Percentiles rank a stretch among this genome's conserved stretches.
Conservation (phyloP, 1,139 yeast genomes). For the Suhomyces wounanorum region DNA sequence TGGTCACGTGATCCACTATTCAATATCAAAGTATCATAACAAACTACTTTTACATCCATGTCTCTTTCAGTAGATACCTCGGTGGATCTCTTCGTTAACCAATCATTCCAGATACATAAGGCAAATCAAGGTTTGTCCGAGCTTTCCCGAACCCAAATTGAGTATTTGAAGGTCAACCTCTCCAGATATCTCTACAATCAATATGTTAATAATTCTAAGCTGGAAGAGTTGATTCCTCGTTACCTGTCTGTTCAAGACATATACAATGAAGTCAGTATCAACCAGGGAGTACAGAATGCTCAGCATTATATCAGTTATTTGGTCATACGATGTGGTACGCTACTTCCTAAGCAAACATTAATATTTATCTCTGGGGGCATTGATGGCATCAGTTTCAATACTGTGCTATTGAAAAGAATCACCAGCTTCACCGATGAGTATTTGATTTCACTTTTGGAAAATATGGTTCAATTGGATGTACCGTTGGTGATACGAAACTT, state of each 20-base stretch:
- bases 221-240: constrained; percentile 15
- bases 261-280: constrained; percentile 11
- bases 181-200: constrained; percentile 10
- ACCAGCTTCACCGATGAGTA: constrained; percentile 9
- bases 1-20: background rate
- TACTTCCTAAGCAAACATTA: constrained; percentile 17
- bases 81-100: constrained; percentile 15
- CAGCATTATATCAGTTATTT: constrained; percentile 12
- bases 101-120: constrained; percentile 19
- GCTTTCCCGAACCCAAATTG: constrained; percentile 9
- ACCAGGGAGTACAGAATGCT: constrained; percentile 6
- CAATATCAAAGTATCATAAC: background rate
- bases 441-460: constrained; percentile 14
- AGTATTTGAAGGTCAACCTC: constrained; percentile 13
- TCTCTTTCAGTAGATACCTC: constrained; percentile 1
- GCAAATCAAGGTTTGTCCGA: constrained; percentile 6
- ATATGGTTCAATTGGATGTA: constrained; percentile 11
- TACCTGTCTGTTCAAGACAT: constrained; percentile 15
- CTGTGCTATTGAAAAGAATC: constrained; percentile 14
- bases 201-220: constrained; percentile 7
- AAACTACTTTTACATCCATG: background rate
- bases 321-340: constrained; percentile 15
- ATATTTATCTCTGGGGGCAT: constrained; percentile 12
- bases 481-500: constrained; percentile 17
- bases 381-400: constrained; percentile 6